phyloP scores from a whole-genome alignment of 257 asterid species.

The Ballota nigra region DNA sequence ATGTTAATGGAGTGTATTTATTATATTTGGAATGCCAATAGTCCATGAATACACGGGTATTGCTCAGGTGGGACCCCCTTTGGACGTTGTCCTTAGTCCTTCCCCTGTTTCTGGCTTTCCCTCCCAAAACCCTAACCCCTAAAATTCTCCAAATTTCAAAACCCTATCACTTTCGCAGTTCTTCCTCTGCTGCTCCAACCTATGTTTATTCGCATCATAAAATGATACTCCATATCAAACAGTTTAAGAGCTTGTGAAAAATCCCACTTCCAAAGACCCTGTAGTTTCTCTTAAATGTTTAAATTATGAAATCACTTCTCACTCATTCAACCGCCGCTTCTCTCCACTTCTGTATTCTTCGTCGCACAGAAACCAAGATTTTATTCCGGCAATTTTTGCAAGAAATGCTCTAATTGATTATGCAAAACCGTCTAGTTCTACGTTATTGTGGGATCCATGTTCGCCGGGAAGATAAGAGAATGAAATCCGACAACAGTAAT shows the following conservation, averaged over 20 bases:
- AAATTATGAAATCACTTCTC: slow-evolving; percentile 56
- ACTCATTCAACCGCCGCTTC: slow-evolving; percentile 30
- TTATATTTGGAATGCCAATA: neutral
- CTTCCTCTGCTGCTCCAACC: neutral
- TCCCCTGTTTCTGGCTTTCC: slow-evolving; percentile 18
- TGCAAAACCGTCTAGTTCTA: slow-evolving; percentile 34
- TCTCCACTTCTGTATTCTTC: slow-evolving; percentile 30
- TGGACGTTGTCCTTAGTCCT: neutral
- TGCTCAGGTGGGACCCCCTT: neutral
- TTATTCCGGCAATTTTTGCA: slow-evolving; percentile 13
- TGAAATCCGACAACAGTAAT: slow-evolving; percentile 63
- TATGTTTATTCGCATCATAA: neutral
- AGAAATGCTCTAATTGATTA: slow-evolving; percentile 31
- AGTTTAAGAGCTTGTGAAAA: neutral
- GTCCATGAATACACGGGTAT: neutral
- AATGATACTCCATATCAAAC: neutral
- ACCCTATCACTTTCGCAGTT: neutral
- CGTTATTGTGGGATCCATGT: slow-evolving; percentile 96
- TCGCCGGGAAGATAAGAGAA: slow-evolving; percentile 88
- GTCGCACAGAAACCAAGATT: slow-evolving; percentile 18
- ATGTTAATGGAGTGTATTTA: neutral
- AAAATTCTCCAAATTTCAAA: slow-evolving; percentile 15
- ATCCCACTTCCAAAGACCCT: neutral
- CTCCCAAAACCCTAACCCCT: slow-evolving; percentile 35
- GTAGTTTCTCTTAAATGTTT: slow-evolving; percentile 30